Base-by-base conservation (phyloP, 2,329 filamentous ascomycete genomes). In the Neonectria punicea region DNA sequence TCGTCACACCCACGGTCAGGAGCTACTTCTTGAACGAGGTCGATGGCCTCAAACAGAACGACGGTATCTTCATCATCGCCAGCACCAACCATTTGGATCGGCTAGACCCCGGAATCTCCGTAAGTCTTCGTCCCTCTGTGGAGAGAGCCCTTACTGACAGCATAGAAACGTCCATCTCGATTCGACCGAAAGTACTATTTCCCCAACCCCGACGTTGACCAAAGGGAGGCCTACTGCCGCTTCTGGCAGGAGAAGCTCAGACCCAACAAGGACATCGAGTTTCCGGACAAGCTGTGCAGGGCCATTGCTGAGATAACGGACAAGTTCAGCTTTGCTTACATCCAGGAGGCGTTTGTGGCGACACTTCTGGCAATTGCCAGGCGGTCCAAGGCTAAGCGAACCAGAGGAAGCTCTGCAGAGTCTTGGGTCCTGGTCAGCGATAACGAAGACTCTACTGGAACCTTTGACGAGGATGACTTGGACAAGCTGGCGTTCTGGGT, bases 11-110 rank as follows among this genome's bases (percentile, higher is more conserved):
- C 58, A 68, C 74, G 2, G 87, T 90, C 14, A 83, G 90, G 30
- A 88, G 85, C 57, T 92, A 91, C 80, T 93, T 93, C 78, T 82
- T 92, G 53, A 93, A 92, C 74, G 89, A 92, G 76, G 87, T 92
- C 3, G 90, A 93, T 67, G 90, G 90, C 0, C 85, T 93, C 11
- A 86, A 87, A 70, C 85, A 83, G 67, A 93, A 93, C 68, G 88
- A 92, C 68, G 90, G 90, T 11, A 91, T 92, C 57, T 85, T 92
- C 70, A 90, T 93, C 80, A 83, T 91, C 30, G 89, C 87, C 32
- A 88, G 85, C 58, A 91, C 89, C 0, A 91, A 91, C 72, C 85
- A 89, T 68, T 82, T 92, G 5, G 89, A 92, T 39, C 83, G 85
- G 2, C 79, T 93, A 5, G 90, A 92, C 68, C 89, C 90, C 0